A percentile compares a stretch with the other conserved stretches of the same genome.
Conservation (phyloP, 2,329 filamentous ascomycete species). For the Fusarium sp. region DNA sequence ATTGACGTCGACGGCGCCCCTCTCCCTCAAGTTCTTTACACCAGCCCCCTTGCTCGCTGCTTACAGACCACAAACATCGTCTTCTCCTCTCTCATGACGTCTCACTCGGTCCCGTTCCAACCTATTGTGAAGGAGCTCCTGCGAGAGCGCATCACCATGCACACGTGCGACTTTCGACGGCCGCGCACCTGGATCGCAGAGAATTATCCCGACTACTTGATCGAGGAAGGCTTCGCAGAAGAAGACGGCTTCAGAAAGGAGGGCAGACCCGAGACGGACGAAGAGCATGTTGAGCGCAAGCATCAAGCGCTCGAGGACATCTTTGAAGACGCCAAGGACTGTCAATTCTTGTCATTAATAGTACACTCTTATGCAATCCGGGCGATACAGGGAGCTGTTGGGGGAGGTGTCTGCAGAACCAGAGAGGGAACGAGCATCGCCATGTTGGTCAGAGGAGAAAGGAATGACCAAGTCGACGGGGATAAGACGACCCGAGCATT, state of each 20-base stretch:
- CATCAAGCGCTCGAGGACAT: conserved; percentile 63
- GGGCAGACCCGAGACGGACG: conserved; percentile 64
- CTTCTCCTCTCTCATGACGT: conserved; percentile 60
- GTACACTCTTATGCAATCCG: conserved; percentile 65
- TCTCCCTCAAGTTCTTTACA: conserved; percentile 69
- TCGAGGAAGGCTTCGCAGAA: conserved; percentile 71
- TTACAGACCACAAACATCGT: conserved; percentile 69
- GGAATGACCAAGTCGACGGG: neutral
- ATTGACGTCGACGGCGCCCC: conserved; percentile 64
- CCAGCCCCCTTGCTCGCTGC: conserved; percentile 72
- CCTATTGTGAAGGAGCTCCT: conserved; percentile 72
- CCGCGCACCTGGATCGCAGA: conserved; percentile 63
- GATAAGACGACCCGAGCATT: neutral
- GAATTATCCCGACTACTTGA: conserved; percentile 65
- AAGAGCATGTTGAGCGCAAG: conserved; percentile 62
- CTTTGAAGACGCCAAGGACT: conserved; percentile 57
- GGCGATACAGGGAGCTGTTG: conserved; percentile 60
- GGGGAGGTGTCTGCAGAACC: conserved; percentile 61
- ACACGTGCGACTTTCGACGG: conserved; percentile 74
- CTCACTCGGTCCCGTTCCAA: conserved; percentile 59
- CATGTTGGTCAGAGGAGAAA: conserved; percentile 66
- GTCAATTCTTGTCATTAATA: conserved; percentile 64
- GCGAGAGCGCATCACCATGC: conserved; percentile 72
- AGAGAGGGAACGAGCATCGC: conserved; percentile 69
- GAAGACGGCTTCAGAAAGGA: conserved; percentile 68